A percentile compares a stretch with the other conserved stretches of the same genome.
Evolutionary conservation across 331 rosid genomes (phyloP).

Genomic region (Acacia concinna): DNA sequence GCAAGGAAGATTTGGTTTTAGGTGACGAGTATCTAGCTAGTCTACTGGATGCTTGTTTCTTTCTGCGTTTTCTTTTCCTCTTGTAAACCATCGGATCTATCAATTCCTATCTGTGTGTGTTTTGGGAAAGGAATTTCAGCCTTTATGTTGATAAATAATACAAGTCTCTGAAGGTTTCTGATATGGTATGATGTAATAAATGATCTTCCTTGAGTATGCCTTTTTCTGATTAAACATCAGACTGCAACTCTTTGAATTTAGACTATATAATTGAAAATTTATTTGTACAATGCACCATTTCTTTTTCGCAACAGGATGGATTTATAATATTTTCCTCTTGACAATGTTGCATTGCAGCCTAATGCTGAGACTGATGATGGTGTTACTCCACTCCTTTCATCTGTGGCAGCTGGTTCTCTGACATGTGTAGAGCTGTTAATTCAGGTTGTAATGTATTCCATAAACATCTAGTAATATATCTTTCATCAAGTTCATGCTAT

Average conservation of each 20-base stretch:
- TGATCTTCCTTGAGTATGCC: not conserved
- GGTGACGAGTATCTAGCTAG: too few relatives aligned
- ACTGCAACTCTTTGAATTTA: not conserved
- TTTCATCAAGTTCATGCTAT: too few relatives aligned
- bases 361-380: slow-evolving; percentile 89
- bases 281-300: slow-evolving; percentile 6
- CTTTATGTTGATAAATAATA: too few relatives aligned
- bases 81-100: too few relatives aligned
- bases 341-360: slow-evolving; percentile 65
- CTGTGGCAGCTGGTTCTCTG: slow-evolving; percentile 93
- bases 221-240: not conserved
- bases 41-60: too few relatives aligned
- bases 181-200: slow-evolving; percentile 4
- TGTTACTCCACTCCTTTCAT: slow-evolving; percentile 80
- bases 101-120: too few relatives aligned
- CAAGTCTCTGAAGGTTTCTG: not conserved
- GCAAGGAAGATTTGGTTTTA: too few relatives aligned
- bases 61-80: too few relatives aligned
- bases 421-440: slow-evolving; percentile 79
- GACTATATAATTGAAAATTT: not conserved
- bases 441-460: slow-evolving; percentile 56
- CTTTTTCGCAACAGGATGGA: not conserved
- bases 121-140: not conserved
- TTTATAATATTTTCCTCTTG: not conserved
- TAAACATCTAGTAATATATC: slow-evolving; percentile 18